A percentile compares a stretch with the other conserved stretches of the same genome.
These are phyloP conservation scores for Brassica nigra DNA, from an alignment of 345 rosid genomes.

Conservation along the genomic window DNA sequence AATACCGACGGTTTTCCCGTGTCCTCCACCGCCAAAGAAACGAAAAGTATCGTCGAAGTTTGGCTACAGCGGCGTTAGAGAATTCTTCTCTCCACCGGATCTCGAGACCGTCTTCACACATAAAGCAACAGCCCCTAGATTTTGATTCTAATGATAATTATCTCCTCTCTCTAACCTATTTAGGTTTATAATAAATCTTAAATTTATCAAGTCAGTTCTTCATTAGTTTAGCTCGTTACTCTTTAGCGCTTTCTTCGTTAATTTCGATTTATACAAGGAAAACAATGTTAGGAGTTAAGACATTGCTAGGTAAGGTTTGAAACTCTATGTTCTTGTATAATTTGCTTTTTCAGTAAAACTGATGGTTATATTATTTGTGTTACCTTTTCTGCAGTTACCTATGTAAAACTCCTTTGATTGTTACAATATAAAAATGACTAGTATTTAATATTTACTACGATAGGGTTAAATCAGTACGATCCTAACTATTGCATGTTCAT, in stretches of 20 bases:
- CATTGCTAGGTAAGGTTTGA: not conserved
- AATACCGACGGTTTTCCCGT: constrained; percentile 14
- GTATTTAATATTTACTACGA: not conserved
- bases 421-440: not conserved
- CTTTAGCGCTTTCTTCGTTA: not conserved
- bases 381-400: not conserved
- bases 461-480: constrained; percentile 4
- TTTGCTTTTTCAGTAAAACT: not conserved
- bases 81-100: constrained; percentile 40
- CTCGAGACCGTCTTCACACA: constrained; percentile 29
- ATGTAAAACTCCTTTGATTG: not conserved
- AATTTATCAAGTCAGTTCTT: not conserved
- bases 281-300: not conserved
- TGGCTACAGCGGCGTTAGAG: constrained; percentile 14
- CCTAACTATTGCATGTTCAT: constrained; percentile 12
- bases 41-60: constrained; percentile 22
- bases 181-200: not conserved
- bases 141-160: constrained; percentile 5
- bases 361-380: not conserved
- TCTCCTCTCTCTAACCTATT: not conserved
- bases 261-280: not conserved
- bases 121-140: constrained; percentile 7
- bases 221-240: not conserved
- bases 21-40: constrained; percentile 40
- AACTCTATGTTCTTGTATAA: not conserved